These are phyloP conservation scores for Colletotrichum sp. DNA, from an alignment of 2,329 filamentous ascomycete genomes.

Conservation along the genomic window DNA sequence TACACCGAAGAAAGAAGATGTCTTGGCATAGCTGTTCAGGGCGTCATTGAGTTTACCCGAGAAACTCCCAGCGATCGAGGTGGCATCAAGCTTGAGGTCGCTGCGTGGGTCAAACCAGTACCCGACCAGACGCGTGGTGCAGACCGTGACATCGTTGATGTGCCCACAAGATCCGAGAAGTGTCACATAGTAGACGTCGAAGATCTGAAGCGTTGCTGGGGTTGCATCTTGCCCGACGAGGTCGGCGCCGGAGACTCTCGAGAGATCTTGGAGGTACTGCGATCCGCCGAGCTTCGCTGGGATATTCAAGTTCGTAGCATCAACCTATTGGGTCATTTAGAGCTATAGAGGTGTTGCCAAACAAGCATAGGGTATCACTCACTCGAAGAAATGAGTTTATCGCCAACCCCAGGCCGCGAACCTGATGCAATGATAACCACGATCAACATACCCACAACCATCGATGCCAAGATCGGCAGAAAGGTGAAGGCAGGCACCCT, in stretches of 20 bases:
- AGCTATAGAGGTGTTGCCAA: background rate
- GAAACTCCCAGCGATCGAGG: constrained; percentile 24
- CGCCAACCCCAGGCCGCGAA: constrained; percentile 25
- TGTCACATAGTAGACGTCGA: constrained; percentile 32
- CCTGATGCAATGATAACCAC: constrained; percentile 35
- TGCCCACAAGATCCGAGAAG: constrained; percentile 36
- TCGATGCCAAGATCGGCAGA: constrained; percentile 25
- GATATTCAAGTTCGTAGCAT: constrained; percentile 30
- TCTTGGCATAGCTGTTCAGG: constrained; percentile 28
- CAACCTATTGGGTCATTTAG: constrained; percentile 25
- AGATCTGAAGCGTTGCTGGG: constrained; percentile 30
- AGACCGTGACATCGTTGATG: constrained; percentile 25
- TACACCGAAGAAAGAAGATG: constrained; percentile 30
- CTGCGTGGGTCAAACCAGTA: constrained; percentile 34
- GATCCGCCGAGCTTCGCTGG: constrained; percentile 35
- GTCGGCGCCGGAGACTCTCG: constrained; percentile 33
- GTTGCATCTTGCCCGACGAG: constrained; percentile 32
- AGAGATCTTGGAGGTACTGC: constrained; percentile 34
- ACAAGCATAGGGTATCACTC: background rate
- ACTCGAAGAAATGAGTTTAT: constrained; percentile 36
- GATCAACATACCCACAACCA: constrained; percentile 27
- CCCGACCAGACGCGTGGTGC: constrained; percentile 30
- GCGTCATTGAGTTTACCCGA: constrained; percentile 25
- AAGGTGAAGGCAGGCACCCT: constrained; percentile 8
- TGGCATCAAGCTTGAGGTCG: constrained; percentile 32